Evolutionary conservation across 1,284 basidiomycete genomes (phyloP), one percentile per base, ranked within the genome.

Genomic region (Leccinum olivaceoglutinosum): DNA sequence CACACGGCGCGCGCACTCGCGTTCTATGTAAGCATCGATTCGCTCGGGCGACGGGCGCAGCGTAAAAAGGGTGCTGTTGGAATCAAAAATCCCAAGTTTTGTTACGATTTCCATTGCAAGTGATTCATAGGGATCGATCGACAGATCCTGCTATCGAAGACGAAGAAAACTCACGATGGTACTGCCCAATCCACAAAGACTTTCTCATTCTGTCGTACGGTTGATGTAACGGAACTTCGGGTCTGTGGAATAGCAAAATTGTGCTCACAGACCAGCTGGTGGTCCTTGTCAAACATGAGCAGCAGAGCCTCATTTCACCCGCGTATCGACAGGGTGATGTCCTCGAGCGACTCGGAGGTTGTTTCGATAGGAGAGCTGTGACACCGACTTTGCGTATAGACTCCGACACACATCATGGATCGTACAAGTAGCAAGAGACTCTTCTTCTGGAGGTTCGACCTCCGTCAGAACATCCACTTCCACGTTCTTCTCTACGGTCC

Each of bases 291-390:
- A 66, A 90, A 90, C 84, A 91, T 88, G 63, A 85, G 74, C 1
- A 79, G 79, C n/a, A 84, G 73, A 2, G 89, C 88, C 68, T 85
- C 85, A 75, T 79, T 64, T 83, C 82, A n/a, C 90, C 90, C 4
- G 88, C 85, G 51, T 84, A 81, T 66, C 89, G 87, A 60, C 83
- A 75, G 34, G 85, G 83, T 10, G 73, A 78, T 25, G 83, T 83
- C 60, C 80, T 82, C 59, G 88, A 76, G n/a, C 80, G 80, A 25
- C 32, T 32, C 32, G 32, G 32, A 32, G 86, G 81, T 62, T 86
- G 86, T 65, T 84, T 85, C 10, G 88, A 90, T 62, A 87, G 76
- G 5, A 88, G 88, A 11, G 90, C 88, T 5, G 90, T 88, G 38
- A 29, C 29, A 29, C 29, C 29, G 29, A 29, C 29, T 29, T 29